A percentile compares a stretch with the other conserved stretches of the same genome.
phyloP scores from a whole-genome alignment of 192 early-diverging fungal species.

The Coemansia sp. region DNA sequence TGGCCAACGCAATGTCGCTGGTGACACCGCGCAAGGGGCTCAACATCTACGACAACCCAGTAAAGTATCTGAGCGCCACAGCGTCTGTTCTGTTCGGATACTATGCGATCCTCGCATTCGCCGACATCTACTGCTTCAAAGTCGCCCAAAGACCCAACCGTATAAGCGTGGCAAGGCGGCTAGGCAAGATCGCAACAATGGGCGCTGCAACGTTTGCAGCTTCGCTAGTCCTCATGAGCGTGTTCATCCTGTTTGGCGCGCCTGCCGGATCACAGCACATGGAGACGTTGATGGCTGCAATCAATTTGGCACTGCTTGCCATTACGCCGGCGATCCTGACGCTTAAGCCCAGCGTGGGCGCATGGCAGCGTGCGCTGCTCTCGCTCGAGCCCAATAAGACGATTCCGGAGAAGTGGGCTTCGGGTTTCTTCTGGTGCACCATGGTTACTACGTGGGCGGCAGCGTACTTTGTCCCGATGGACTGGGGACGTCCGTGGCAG shows the following conservation, averaged over 20 bases:
- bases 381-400: conserved; percentile 10
- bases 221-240: neutral
- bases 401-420: conserved; percentile 48
- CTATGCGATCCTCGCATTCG: conserved; percentile 40
- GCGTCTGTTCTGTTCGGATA: conserved; percentile 30
- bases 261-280: conserved; percentile 25
- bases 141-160: neutral
- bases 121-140: conserved; percentile 49
- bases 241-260: conserved; percentile 46
- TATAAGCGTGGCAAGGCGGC: conserved; percentile 4
- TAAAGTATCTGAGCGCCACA: conserved; percentile 30
- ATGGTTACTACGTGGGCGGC: conserved; percentile 27
- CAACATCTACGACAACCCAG: conserved; percentile 41
- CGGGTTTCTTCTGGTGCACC: conserved; percentile 50
- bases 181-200: conserved; percentile 9
- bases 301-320: conserved; percentile 40
- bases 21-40: conserved; percentile 34
- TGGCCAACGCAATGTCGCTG: conserved; percentile 40
- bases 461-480: conserved; percentile 51
- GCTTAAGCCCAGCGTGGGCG: conserved; percentile 11
- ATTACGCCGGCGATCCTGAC: conserved; percentile 45
- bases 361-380: conserved; percentile 36
- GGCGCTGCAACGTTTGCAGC: conserved; percentile 14
- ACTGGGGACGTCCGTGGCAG: conserved; percentile 55
- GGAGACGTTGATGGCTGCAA: conserved; percentile 35